These are phyloP conservation scores for Sisymbrium altissimum DNA, from an alignment of 345 rosid genomes.

Conservation along the genomic window DNA sequence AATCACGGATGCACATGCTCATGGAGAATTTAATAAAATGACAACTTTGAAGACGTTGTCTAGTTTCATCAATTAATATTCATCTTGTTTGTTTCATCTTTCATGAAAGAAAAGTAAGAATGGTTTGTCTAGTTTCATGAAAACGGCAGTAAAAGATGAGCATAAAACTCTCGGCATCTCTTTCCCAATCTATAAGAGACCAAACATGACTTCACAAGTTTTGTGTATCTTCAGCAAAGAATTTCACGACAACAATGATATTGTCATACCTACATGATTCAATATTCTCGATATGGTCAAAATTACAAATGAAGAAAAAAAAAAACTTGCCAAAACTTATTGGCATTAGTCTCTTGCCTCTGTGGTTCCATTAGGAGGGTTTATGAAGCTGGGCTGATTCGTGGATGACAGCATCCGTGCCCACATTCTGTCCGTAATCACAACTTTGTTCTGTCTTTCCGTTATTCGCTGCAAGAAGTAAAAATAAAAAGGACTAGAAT, in stretches of 20 bases:
- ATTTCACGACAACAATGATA: too few relatives aligned
- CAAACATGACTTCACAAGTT: conserved; percentile 4
- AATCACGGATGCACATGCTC: too few relatives aligned
- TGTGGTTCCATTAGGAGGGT: conserved; percentile 16
- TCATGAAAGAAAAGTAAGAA: neutral
- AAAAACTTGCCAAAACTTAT: conserved; percentile 1
- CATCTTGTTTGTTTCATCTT: too few relatives aligned
- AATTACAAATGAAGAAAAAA: conserved; percentile 14
- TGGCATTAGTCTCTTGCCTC: neutral
- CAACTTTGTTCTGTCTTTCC: conserved; percentile 63
- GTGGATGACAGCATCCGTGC: conserved; percentile 73
- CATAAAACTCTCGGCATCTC: neutral
- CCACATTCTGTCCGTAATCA: conserved; percentile 91
- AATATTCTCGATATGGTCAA: conserved; percentile 16
- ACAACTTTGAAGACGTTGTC: neutral
- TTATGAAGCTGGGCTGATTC: conserved; percentile 74
- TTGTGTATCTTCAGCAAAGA: neutral
- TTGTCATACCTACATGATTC: neutral
- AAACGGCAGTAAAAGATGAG: neutral
- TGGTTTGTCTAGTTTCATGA: neutral
- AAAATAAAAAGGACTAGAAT: neutral
- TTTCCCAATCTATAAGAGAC: neutral
- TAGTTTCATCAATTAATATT: too few relatives aligned
- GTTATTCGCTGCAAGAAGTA: conserved; percentile 52
- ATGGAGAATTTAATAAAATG: too few relatives aligned